These are phyloP conservation scores for Suhomyces coccinellae DNA, from an alignment of 1,139 yeast species.

Conservation along the genomic window DNA sequence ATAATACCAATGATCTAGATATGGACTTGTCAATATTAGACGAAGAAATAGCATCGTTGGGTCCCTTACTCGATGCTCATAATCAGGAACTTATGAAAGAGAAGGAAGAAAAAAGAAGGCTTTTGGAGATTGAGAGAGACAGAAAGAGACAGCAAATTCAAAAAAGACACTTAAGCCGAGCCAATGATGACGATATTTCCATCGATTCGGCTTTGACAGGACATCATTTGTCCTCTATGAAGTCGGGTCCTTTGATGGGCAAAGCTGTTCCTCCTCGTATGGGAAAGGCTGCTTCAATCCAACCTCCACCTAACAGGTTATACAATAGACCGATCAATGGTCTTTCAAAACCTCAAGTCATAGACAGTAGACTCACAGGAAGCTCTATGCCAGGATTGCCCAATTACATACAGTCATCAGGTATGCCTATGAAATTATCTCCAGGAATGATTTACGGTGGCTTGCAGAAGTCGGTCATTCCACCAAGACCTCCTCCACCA, in stretches of 20 bases:
- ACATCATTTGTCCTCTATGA: conserved; percentile 4
- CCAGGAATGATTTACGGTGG: conserved; percentile 15
- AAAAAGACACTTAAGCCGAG: conserved; percentile 7
- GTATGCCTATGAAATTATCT: conserved; percentile 21
- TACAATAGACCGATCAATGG: conserved; percentile 23
- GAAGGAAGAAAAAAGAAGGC: conserved; percentile 24
- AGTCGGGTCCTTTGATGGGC: conserved; percentile 40
- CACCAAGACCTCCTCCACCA: conserved; percentile 39
- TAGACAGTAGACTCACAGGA: conserved; percentile 21
- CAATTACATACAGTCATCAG: conserved; percentile 19
- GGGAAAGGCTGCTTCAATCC: conserved; percentile 51
- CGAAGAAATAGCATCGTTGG: conserved; percentile 43
- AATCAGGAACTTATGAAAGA: conserved; percentile 31
- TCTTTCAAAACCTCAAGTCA: conserved; percentile 15
- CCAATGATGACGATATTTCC: conserved; percentile 5
- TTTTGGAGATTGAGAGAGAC: conserved; percentile 26
- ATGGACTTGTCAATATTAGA: conserved; percentile 36
- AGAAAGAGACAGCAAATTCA: conserved; percentile 21
- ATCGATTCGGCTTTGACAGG: conserved; percentile 3
- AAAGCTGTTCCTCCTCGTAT: conserved; percentile 40
- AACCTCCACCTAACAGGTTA: conserved; percentile 44
- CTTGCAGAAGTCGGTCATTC: conserved; percentile 17
- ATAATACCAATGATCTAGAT: conserved; percentile 17
- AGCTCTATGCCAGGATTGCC: conserved; percentile 23
- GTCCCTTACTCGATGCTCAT: conserved; percentile 41